phyloP scores from a whole-genome alignment of 768 basidiomycete genomes.

The Steccherinum ochraceum region DNA sequence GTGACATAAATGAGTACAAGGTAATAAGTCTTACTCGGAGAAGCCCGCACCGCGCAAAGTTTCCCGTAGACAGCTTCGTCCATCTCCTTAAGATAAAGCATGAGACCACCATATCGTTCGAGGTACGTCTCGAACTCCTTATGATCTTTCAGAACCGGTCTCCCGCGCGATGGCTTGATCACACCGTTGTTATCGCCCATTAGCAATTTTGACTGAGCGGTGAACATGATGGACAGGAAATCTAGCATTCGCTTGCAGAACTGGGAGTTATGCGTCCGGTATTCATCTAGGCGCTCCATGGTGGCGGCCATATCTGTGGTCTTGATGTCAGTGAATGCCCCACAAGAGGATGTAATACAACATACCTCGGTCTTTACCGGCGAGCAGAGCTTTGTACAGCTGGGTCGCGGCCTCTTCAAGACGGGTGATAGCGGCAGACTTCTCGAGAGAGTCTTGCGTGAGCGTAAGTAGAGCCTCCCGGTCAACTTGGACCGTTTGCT shows the following conservation, averaged over 20 bases:
- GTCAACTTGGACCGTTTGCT: slow-evolving; percentile 97
- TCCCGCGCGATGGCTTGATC: slow-evolving; percentile 33
- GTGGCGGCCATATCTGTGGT: slow-evolving; percentile 89
- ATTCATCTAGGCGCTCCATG: slow-evolving; percentile 88
- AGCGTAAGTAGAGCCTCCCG: slow-evolving; percentile 66
- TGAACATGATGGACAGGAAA: slow-evolving; percentile 88
- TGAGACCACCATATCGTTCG: slow-evolving; percentile 81
- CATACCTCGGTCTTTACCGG: slow-evolving; percentile 81
- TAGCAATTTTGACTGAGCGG: slow-evolving; percentile 69
- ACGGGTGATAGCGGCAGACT: slow-evolving; percentile 61
- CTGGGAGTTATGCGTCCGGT: slow-evolving; percentile 81
- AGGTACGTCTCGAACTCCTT: slow-evolving; percentile 74
- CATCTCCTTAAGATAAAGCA: slow-evolving; percentile 96
- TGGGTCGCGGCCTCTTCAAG: slow-evolving; percentile 81
- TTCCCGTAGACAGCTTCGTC: slow-evolving; percentile 84
- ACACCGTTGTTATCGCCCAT: slow-evolving; percentile 60
- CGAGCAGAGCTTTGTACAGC: slow-evolving; percentile 92
- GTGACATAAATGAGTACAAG: not conserved
- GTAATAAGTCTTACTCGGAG: not conserved
- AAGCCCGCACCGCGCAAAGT: slow-evolving; percentile 69
- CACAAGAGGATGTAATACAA: not conserved
- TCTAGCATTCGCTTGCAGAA: slow-evolving; percentile 92
- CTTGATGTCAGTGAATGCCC: not conserved
- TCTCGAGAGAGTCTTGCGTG: slow-evolving; percentile 87
- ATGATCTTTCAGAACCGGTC: slow-evolving; percentile 55